Conservation (phyloP, 2,329 filamentous ascomycete species). For the Xylaria sp. region DNA sequence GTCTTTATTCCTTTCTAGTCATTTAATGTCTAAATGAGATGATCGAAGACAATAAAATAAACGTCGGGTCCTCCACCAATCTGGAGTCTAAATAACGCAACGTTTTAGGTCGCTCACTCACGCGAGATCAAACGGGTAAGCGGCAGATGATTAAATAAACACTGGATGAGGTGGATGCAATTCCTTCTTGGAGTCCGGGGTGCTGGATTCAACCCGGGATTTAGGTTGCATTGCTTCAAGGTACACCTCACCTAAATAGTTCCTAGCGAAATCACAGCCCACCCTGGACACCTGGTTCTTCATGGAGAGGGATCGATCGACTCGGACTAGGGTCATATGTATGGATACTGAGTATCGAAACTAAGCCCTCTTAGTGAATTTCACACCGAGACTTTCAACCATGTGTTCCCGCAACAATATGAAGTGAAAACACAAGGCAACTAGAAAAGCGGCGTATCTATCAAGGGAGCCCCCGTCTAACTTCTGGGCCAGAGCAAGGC, state of each 20-base stretch:
- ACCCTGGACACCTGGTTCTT: conserved; percentile 14
- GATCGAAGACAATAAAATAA: too few relatives aligned
- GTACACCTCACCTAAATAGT: conserved; percentile 22
- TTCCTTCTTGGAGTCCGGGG: conserved; percentile 21
- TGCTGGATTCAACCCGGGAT: conserved; percentile 26
- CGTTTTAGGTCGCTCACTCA: not conserved
- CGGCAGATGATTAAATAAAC: not conserved
- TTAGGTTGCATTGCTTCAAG: conserved; percentile 32
- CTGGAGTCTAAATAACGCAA: conserved; percentile 2
- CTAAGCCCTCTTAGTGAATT: conserved; percentile 1
- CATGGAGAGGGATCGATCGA: conserved; percentile 3
- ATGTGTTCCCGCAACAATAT: not conserved
- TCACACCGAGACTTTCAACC: conserved; percentile 9
- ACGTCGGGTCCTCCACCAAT: not conserved
- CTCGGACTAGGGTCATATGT: conserved; percentile 5
- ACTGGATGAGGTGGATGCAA: not conserved
- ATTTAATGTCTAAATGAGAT: not conserved
- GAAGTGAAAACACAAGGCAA: not conserved
- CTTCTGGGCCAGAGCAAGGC: conserved; percentile 31
- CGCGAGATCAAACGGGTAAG: conserved; percentile 5
- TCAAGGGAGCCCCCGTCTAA: not conserved
- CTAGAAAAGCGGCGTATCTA: not conserved
- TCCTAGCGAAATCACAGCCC: conserved; percentile 16
- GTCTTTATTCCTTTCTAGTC: not conserved
- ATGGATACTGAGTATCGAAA: conserved; percentile 1